Conservation (phyloP, 2,329 filamentous ascomycete species). For the Epichloe brachyelytri region DNA sequence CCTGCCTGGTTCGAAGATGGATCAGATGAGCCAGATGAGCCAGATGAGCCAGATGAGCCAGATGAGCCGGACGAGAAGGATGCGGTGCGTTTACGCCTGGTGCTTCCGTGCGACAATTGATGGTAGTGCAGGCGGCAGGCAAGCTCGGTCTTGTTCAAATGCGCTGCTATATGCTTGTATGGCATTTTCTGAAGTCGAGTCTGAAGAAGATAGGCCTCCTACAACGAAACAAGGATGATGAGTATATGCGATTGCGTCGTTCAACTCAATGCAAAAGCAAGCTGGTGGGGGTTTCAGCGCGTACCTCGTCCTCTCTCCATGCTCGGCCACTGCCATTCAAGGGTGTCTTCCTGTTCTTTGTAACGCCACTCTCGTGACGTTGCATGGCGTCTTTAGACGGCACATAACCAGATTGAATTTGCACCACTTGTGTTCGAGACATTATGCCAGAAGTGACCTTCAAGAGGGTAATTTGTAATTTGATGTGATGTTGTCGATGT, state of each 20-base stretch:
- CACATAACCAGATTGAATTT: slow-evolving; percentile 32
- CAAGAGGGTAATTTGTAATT: too few species aligned
- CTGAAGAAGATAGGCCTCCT: slow-evolving; percentile 77
- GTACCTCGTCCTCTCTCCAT: slow-evolving; percentile 78
- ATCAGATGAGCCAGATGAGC: slow-evolving; percentile 48
- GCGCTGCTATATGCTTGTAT: slow-evolving; percentile 78
- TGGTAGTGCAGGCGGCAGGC: slow-evolving; percentile 82
- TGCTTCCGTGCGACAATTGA: slow-evolving; percentile 70
- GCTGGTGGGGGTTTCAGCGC: slow-evolving; percentile 16
- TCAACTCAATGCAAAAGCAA: background rate
- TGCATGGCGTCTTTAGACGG: slow-evolving; percentile 41
- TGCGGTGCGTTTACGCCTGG: slow-evolving; percentile 62
- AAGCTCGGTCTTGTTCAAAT: slow-evolving; percentile 78
- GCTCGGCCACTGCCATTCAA: slow-evolving; percentile 65
- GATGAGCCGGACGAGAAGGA: slow-evolving; percentile 54
- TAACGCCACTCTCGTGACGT: slow-evolving; percentile 45
- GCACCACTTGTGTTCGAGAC: slow-evolving; percentile 37
- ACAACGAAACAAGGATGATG: background rate
- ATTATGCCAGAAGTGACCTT: slow-evolving; percentile 17
- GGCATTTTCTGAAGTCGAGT: slow-evolving; percentile 80
- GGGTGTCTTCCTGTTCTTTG: slow-evolving; percentile 53
- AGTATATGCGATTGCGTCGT: background rate
- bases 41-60: slow-evolving; percentile 46
- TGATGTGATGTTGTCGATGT: too few species aligned
- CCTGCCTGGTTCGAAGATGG: slow-evolving; percentile 37